Evolutionary conservation across 768 basidiomycete genomes (phyloP), one percentile per base, ranked within the genome.

Genomic region (Amanita rimosa): DNA sequence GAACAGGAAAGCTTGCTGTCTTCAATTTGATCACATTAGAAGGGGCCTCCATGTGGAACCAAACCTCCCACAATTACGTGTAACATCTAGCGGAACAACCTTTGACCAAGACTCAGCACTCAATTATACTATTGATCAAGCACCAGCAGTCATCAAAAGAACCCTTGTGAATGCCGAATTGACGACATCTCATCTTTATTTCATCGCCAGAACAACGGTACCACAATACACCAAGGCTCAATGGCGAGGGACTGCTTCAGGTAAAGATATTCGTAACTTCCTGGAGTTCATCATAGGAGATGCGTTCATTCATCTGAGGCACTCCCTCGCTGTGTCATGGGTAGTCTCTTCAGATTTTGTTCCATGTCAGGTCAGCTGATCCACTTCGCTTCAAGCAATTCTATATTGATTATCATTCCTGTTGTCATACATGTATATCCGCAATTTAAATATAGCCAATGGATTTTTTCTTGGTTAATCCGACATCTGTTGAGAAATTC

Each of bases 31-130:
- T 49, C 60, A 58, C 19, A 47, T 60, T 29, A 63, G 72, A 39
- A 58, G 74, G 29, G 72, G 71, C 7, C 34, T 72, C 9, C 29
- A 38, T 13, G 14, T 22, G 1, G 35, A 50, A 17, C 19, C 22
- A 13, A 3, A 16, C 21, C 39, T 52, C 36, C 45, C 46, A 35
- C 22, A 46, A 37, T 13, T 41, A 13, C 27, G 49, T 22, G 34
- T 55, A 29, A 49, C 59, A 22, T 66, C 74, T 7, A 71, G 72
- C 17, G 67, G 73, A 7, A 61, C 64, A 35, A 52, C 60, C 44
- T 58, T 79, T 11, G 71, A 76, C 57, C 73, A 81, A 52, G 67
- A 79, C 51, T 73, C 74, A 29, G 56, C 59, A 1, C 64, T 74
- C 33, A 73, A 73, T 5, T 62, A 60, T 42, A 51, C 77, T 26